Percentiles rank a stretch among this genome's conserved stretches.
phyloP scores from a whole-genome alignment of 495 filamentous ascomycete genomes.

The Talaromyces borbonicus region DNA sequence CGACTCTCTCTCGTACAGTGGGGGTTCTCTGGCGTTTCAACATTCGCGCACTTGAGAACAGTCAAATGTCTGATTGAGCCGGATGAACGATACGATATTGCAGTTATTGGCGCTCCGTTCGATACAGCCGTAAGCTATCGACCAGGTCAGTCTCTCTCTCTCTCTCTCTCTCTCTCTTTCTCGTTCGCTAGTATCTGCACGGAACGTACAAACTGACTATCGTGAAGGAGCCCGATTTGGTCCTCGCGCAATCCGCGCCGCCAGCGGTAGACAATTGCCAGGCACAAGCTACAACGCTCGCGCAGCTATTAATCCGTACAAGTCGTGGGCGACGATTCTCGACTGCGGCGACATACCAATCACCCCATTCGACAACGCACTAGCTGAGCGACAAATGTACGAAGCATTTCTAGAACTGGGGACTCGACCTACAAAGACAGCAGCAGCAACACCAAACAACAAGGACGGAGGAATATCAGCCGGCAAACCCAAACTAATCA shows the following conservation, averaged over 20 bases:
- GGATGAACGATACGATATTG: constrained; percentile 62
- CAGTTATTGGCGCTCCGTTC: constrained; percentile 72
- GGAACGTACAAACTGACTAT: constrained; percentile 27
- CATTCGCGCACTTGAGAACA: constrained; percentile 70
- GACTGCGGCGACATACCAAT: constrained; percentile 83
- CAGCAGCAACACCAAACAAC: constrained; percentile 19
- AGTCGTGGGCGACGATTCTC: constrained; percentile 59
- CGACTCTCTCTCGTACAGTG: constrained; percentile 43
- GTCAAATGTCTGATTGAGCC: constrained; percentile 65
- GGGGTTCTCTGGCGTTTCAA: constrained; percentile 67
- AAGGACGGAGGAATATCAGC: constrained; percentile 32
- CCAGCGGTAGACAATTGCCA: constrained; percentile 60
- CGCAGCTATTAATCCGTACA: constrained; percentile 67
- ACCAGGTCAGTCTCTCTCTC: constrained; percentile 42
- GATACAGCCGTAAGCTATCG: constrained; percentile 75
- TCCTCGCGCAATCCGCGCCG: constrained; percentile 71
- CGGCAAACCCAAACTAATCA: constrained; percentile 57
- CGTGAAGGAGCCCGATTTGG: constrained; percentile 64
- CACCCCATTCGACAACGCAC: constrained; percentile 65
- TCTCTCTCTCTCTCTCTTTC: background rate
- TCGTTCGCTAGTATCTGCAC: constrained; percentile 12
- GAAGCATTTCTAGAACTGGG: constrained; percentile 61
- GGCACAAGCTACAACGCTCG: constrained; percentile 71
- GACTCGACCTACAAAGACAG: constrained; percentile 32
- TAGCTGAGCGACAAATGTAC: constrained; percentile 69